Conservation (phyloP, 73 alveolate species). For the Diophrys appendiculata region DNA sequence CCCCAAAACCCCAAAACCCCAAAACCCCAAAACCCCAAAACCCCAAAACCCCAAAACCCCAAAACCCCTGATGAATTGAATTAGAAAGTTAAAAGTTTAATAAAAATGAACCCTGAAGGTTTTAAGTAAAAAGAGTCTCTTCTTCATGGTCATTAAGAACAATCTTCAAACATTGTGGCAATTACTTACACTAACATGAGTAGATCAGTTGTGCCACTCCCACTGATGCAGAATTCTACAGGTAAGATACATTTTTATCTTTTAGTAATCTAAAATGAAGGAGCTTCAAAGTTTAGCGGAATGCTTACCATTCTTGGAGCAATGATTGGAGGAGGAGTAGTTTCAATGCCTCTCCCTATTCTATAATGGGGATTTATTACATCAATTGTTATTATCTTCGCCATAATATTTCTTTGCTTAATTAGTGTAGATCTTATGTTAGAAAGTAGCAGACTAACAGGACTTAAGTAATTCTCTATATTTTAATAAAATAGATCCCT, state of each 20-base stretch:
- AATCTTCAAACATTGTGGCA: too few relatives aligned
- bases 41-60: too few relatives aligned
- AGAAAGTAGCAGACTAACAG: background rate
- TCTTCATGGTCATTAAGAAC: too few relatives aligned
- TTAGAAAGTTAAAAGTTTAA: too few relatives aligned
- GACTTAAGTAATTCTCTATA: background rate
- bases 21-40: too few relatives aligned
- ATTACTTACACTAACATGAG: too few relatives aligned
- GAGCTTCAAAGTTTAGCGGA: slow-evolving; percentile 3
- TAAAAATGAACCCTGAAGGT: too few relatives aligned
- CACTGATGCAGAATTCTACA: too few relatives aligned
- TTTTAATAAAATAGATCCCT: background rate
- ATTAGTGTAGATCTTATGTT: background rate
- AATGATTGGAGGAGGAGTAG: background rate
- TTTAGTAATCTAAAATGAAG: background rate
- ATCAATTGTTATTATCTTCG: background rate
- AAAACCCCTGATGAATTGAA: too few relatives aligned
- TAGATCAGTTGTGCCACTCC: too few relatives aligned
- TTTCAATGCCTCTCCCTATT: background rate
- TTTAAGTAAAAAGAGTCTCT: too few relatives aligned
- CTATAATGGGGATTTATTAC: background rate
- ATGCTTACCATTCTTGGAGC: background rate
- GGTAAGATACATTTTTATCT: background rate
- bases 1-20: too few relatives aligned
- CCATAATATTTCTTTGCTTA: background rate